Conservation (phyloP, 805 yeast species). For the Isabelozyma rhagii region DNA sequence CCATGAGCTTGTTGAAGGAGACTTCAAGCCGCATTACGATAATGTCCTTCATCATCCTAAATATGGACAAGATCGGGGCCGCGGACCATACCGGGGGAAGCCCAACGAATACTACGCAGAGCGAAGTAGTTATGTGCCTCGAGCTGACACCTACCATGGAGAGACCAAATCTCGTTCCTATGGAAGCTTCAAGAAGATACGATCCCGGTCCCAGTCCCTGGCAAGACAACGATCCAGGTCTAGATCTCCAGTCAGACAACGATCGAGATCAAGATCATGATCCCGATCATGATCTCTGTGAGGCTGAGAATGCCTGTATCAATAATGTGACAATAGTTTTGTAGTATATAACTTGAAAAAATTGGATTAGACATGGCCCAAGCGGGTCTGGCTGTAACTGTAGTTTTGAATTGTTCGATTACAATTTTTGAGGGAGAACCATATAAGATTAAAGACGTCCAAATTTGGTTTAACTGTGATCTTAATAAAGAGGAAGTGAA, state of each 20-base stretch:
- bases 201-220: not conserved
- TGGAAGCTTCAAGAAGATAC: not conserved
- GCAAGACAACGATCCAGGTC: not conserved
- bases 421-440: too few species aligned
- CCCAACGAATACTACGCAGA: not conserved
- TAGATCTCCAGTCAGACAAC: too few species aligned
- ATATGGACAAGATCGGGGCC: conserved; percentile 5
- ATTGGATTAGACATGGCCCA: not conserved
- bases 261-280: too few species aligned
- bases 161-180: not conserved
- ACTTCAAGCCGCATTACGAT: conserved; percentile 12
- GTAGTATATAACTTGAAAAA: not conserved
- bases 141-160: conserved; percentile 4
- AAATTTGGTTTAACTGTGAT: too few species aligned
- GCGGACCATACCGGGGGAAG: not conserved
- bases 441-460: too few species aligned
- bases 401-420: too few species aligned
- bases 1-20: conserved; percentile 14
- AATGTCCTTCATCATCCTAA: conserved; percentile 1
- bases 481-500: too few species aligned
- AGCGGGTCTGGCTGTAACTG: too few species aligned
- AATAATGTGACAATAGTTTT: not conserved
- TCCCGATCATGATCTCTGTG: not conserved
- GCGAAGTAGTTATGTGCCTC: conserved; percentile 1
- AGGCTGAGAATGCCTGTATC: not conserved